A percentile compares a stretch with the other conserved stretches of the same genome.
Conservation (phyloP, 2,329 filamentous ascomycete genomes). For the Zymoseptoria ardabiliae region DNA sequence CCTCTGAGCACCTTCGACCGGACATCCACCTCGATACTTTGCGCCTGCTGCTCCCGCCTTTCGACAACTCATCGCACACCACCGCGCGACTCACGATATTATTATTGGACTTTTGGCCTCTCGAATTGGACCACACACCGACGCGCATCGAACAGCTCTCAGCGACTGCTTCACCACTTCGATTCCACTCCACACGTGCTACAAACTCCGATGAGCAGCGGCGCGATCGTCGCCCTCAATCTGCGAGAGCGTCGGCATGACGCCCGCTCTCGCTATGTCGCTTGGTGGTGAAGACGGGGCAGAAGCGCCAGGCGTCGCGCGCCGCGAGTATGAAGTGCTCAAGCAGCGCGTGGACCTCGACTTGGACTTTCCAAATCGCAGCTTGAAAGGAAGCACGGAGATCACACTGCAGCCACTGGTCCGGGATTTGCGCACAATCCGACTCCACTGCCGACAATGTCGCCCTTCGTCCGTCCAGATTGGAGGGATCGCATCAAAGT, state of each 20-base stretch:
- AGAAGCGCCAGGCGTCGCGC: conserved; percentile 1
- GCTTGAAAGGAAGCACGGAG: conserved; percentile 69
- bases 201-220: background rate
- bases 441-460: conserved; percentile 57
- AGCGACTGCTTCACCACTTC: background rate
- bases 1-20: background rate
- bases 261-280: background rate
- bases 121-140: background rate
- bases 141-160: background rate
- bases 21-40: background rate
- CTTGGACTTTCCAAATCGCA: conserved; percentile 71
- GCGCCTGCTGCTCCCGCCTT: background rate
- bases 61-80: background rate
- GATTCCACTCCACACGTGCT: background rate
- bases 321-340: conserved; percentile 52
- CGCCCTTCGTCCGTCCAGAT: conserved; percentile 46
- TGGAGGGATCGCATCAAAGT: conserved; percentile 35
- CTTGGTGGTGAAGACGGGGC: background rate
- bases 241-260: background rate
- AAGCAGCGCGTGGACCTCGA: conserved; percentile 87
- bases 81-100: background rate
- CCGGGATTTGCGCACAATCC: conserved; percentile 48
- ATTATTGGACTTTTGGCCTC: background rate
- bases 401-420: conserved; percentile 66
- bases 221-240: background rate